Conservation (phyloP, 1,139 yeast genomes). For the Saccharomycopsis phalli region DNA sequence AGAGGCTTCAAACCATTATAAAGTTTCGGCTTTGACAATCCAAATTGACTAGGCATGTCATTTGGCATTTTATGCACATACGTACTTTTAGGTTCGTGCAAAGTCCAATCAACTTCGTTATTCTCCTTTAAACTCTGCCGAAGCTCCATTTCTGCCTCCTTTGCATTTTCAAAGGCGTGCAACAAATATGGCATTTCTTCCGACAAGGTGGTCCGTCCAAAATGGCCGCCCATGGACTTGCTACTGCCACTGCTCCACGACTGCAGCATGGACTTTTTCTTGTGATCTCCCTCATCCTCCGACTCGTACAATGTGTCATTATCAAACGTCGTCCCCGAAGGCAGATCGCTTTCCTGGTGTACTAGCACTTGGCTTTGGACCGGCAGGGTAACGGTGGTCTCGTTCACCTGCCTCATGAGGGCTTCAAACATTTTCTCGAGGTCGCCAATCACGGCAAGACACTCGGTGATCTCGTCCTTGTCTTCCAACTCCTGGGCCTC, state of each 20-base stretch:
- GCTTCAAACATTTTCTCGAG: slow-evolving; percentile 54
- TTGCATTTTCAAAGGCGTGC: slow-evolving; percentile 50
- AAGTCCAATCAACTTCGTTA: background rate
- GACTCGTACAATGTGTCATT: slow-evolving; percentile 20
- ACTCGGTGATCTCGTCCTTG: slow-evolving; percentile 44
- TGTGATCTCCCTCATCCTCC: slow-evolving; percentile 6
- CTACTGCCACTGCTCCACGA: background rate
- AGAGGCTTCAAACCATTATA: too few relatives aligned
- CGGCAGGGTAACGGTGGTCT: background rate
- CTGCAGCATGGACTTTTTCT: background rate
- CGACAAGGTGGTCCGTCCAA: slow-evolving; percentile 37
- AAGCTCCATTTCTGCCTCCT: slow-evolving; percentile 43
- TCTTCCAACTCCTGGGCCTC: slow-evolving; percentile 42
- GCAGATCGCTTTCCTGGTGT: background rate
- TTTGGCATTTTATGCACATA: too few relatives aligned
- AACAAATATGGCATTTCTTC: slow-evolving; percentile 50
- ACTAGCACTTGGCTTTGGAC: too few relatives aligned
- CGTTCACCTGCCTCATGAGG: slow-evolving; percentile 24
- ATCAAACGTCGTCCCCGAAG: slow-evolving; percentile 7
- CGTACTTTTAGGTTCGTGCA: background rate
- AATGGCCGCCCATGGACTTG: background rate
- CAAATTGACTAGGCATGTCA: too few relatives aligned
- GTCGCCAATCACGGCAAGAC: slow-evolving; percentile 51
- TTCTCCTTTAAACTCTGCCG: slow-evolving; percentile 17
- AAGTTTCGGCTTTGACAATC: too few relatives aligned